Percentiles rank a stretch among this genome's conserved stretches.
Evolutionary conservation across 768 basidiomycete genomes (phyloP).

Genomic region (Exidia glandulosa): DNA sequence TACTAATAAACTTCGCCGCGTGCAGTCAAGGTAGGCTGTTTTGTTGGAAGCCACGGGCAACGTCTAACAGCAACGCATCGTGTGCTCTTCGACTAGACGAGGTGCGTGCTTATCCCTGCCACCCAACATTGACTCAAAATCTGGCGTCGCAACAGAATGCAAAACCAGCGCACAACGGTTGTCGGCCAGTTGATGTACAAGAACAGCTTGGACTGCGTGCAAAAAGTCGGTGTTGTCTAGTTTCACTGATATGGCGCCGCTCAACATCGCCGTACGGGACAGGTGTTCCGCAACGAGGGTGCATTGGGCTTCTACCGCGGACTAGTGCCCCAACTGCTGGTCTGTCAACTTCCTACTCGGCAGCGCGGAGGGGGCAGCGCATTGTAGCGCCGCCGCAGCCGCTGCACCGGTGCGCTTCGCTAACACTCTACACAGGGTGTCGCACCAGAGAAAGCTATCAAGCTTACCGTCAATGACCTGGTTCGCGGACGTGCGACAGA

Average conservation of each 20-base stretch:
- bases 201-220: constrained; percentile 89
- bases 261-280: not conserved
- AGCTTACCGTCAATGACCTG: constrained; percentile 91
- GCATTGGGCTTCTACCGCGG: constrained; percentile 94
- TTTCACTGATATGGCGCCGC: not conserved
- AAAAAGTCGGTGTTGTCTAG: constrained; percentile 31
- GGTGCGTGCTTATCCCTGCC: constrained; percentile 27
- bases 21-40: too few relatives aligned
- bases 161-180: constrained; percentile 93
- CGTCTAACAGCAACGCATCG: not conserved
- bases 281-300: constrained; percentile 87
- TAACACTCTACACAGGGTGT: constrained; percentile 70
- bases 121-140: not conserved
- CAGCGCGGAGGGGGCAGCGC: too few relatives aligned
- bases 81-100: constrained; percentile 32
- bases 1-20: not conserved
- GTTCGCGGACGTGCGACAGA: constrained; percentile 77
- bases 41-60: too few relatives aligned
- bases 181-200: constrained; percentile 96
- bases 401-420: not conserved
- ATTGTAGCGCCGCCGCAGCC: not conserved
- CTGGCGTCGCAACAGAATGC: constrained; percentile 48
- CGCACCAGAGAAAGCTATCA: constrained; percentile 96
- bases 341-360: too few relatives aligned
- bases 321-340: constrained; percentile 87